Evolutionary conservation across 257 asterid species (phyloP), one percentile per base, ranked within the genome.

Genomic region (Solanum etuberosum): DNA sequence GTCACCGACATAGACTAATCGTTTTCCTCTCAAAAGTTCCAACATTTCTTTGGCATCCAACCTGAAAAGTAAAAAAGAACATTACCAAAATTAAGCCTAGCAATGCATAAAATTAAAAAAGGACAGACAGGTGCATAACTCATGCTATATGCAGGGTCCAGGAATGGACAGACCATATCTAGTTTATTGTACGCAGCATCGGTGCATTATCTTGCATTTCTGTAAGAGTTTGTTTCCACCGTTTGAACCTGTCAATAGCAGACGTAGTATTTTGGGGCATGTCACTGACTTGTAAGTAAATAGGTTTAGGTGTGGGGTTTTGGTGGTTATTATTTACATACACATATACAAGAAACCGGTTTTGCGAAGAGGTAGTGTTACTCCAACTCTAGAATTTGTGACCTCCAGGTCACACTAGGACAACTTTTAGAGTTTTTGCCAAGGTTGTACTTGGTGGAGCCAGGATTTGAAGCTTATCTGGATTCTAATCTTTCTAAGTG

Each of bases 1-100:
- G 88, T 96, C 99, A 40, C 99, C 99, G 12, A 96, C 97, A 25
- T 94, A 95, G 14, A 96, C 96, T 85, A 96, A 90, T 86, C 92
- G 94, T 83, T 95, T 89, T 61, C 96, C 98, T 87, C 98, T 90
- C 54, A 97, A 92, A 87, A 97, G 92, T 93, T 91, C 94, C 73
- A 97, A 96, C 92, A 97, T 95, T 90, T 94, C 97, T n/a, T 96
- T 94, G 25, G 92, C 92, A 32, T 95, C 96, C 86, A 97, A 87
- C 89, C 99, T 97, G 93, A 21, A 10, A 40, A 68, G 67, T 46
- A 9, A 29, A 29, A 80, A 5, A 16, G 65, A 48, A 46, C n/a
- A 32, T 51, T 43, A 34, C 10, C 32, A 84, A 6, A 48, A 57
- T 42, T 71, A 34, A 74, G 18, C 38, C 29, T 20, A 14, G 18